Base-by-base conservation (phyloP, 805 yeast species). In the Lipomyces spencermartinsiae region DNA sequence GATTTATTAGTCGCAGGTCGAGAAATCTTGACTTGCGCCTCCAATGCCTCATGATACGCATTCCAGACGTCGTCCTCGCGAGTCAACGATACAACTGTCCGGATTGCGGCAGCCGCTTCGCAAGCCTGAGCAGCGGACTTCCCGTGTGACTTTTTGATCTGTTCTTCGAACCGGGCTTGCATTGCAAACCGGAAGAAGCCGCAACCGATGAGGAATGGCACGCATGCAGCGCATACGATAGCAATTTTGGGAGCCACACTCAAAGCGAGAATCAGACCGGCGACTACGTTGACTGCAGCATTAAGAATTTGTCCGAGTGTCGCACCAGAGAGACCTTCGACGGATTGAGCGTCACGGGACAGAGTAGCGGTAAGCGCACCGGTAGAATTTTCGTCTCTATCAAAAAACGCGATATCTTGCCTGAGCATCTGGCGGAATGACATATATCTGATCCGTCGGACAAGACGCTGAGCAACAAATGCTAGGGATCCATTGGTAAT, bases 11-110 rank as follows among this genome's bases (percentile, higher is more conserved):
- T 61, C 29, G 66, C 65, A 10, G 64, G 59, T 10, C 71, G 55
- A 19, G 66, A 34, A 2, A 55, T 19, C 49, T 37, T 49, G 59
- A 63, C 56, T 55, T 71, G 75, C 14, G 53, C 33, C 54, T 59
- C 60, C 34, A 73, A 49, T 8, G 72, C 37, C 9, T 33, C 63
- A n/a, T 63, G 70, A 67, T 81, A 81, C 34, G 66, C 68, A 2
- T 70, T 74, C 54, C 73, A 71, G 6, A 81, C 83, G 22, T 78
- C 79, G 35, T 74, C 77, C 64, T 81, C 83, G 10, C 84, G 78
- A 10, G 83, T 81, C 53, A 81, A 70, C 19, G 83, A 74, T 54
- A 79, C 80, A 8, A 81, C 84, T 9, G 83, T 81, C 46, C 83
- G 76, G 22, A 81, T 80, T 7, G 83, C 78, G 8, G 77, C 71